A percentile compares a stretch with the other conserved stretches of the same genome.
Conservation (phyloP, 345 rosid genomes). For the Cardamine occulta region DNA sequence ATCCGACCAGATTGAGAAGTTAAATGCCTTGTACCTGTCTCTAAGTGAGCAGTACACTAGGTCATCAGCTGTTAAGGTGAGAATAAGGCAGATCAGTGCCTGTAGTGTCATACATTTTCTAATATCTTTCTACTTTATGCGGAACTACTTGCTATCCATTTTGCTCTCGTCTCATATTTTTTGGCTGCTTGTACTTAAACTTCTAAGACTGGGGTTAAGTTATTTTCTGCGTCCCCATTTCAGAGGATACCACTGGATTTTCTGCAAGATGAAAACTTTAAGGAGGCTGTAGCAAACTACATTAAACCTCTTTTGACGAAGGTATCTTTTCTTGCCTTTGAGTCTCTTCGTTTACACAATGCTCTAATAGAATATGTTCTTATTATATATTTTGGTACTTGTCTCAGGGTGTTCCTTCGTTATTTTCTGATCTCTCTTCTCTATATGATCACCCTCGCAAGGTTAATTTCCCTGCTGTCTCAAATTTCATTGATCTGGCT, state of each 20-base stretch:
- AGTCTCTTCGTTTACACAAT: constrained; percentile 22
- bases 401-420: constrained; percentile 92
- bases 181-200: constrained; percentile 9
- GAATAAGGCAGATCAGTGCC: constrained; percentile 20
- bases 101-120: constrained; percentile 4
- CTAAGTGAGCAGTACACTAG: constrained; percentile 68
- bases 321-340: constrained; percentile 47
- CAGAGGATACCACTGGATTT: constrained; percentile 98
- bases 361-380: constrained; percentile 16
- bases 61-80: constrained; percentile 98
- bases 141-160: constrained; percentile 12
- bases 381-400: constrained; percentile 33
- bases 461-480: constrained; percentile 54
- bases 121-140: constrained; percentile 1
- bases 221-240: constrained; percentile 32
- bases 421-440: constrained; percentile 95
- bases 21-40: constrained; percentile 78
- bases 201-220: not conserved
- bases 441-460: constrained; percentile 80
- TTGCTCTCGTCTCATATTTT: not conserved
- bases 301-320: constrained; percentile 85
- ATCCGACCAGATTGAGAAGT: constrained; percentile 70
- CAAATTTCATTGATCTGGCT: constrained; percentile 14
- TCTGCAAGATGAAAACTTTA: constrained; percentile 78
- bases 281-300: constrained; percentile 79